Evolutionary conservation across 179 eudicot species (phyloP), one percentile per base, ranked within the genome.

Genomic region (Gypsophila paniculata): DNA sequence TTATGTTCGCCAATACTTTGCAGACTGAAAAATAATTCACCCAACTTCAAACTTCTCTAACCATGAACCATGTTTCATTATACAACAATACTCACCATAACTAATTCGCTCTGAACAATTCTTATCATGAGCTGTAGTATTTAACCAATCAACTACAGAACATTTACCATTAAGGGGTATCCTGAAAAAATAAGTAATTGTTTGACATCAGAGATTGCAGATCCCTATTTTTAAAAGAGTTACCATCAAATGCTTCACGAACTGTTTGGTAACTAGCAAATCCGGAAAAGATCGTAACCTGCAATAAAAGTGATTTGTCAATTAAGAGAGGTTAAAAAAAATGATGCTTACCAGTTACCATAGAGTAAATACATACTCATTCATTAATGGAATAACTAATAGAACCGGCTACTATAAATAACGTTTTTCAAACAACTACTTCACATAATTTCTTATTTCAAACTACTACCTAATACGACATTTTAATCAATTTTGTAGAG

Each of bases 201-300:
- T 3, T 13, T 39, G 18, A 22, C 49, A 64, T 38, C 25, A 63
- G 23, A 18, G 18, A 11, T 46, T 21, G 26, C 23, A 46, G 42
- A 77, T 14, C 44, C 54, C 48, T 11, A 15, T 53, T 63, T 53
- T 48, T 36, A 12, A 53, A 74, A 4, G 65, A 59, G 12, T 80
- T 87, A 91, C 98, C 98, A 75, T 93, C 98, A 75, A 91, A 91
- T 48, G 96, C 96, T 61, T 94, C 99, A 72, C 97, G 90, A 78
- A 94, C 97, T 94, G 90, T 91, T 77, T 91, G 96, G 76, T 91
- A 94, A 87, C 88, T 93, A 76, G 91, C 91, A 84, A 93, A 93
- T 73, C 98, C 98, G 26, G 97, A 93, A 80, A 93, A 91, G 57
- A 94, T 85, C 75, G 99, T 88, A 69, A 91, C 81, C 99, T 91